A percentile compares a stretch with the other conserved stretches of the same genome.
These are phyloP conservation scores for Magnusiomyces paraingens DNA, from an alignment of 1,139 yeast genomes.

Conservation along the genomic window DNA sequence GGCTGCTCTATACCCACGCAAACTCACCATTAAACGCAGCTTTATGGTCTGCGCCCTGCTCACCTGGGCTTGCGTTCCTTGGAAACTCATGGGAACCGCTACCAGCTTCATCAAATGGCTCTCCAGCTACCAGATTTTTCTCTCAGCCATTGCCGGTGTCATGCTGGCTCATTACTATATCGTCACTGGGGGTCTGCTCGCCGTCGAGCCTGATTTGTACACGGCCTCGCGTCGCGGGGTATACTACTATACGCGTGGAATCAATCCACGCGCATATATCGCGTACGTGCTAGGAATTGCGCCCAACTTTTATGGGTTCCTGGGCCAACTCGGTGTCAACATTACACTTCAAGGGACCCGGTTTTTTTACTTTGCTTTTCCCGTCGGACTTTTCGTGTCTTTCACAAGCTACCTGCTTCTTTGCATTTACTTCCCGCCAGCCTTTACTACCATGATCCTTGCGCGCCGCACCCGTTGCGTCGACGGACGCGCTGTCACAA, in stretches of 20 bases:
- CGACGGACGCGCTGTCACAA: no score
- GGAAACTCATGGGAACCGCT: constrained; percentile 64
- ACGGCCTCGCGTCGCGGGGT: constrained; percentile 38
- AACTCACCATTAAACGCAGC: constrained; percentile 46
- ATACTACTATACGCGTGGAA: constrained; percentile 52
- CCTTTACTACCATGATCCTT: background rate
- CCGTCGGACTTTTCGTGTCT: constrained; percentile 18
- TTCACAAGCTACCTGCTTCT: constrained; percentile 9
- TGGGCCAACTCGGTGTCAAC: constrained; percentile 41
- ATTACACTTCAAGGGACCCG: constrained; percentile 14
- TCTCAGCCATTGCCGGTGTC: constrained; percentile 70
- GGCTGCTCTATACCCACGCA: constrained; percentile 48
- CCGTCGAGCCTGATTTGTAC: constrained; percentile 50
- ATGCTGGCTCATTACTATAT: constrained; percentile 61
- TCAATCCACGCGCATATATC: constrained; percentile 69
- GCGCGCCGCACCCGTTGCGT: no score
- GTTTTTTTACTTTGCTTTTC: constrained; percentile 21
- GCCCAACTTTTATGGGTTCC: constrained; percentile 75
- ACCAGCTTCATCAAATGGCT: constrained; percentile 64
- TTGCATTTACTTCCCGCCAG: constrained; percentile 3
- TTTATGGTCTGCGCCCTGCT: constrained; percentile 17
- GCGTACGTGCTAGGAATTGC: constrained; percentile 69
- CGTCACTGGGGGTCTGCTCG: constrained; percentile 59
- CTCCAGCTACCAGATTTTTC: constrained; percentile 68
- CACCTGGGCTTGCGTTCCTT: constrained; percentile 42